These are phyloP conservation scores for Hemileccinum impolitum DNA, from an alignment of 768 basidiomycete species.

Conservation along the genomic window DNA sequence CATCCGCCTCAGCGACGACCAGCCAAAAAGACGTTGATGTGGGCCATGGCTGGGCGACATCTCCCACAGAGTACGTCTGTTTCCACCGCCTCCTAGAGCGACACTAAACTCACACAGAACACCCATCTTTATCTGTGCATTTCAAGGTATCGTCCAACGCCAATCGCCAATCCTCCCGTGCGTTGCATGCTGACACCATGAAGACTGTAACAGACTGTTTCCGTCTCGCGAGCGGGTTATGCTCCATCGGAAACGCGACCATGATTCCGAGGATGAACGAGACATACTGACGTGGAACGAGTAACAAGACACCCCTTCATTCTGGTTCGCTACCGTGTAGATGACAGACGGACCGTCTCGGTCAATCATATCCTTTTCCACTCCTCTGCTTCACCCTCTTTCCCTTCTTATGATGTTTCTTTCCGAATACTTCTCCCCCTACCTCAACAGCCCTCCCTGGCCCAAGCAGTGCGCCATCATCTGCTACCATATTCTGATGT, in stretches of 20 bases:
- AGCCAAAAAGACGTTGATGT: slow-evolving; percentile 51
- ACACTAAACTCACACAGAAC: slow-evolving; percentile 44
- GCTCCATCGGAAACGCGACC: slow-evolving; percentile 71
- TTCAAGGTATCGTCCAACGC: slow-evolving; percentile 41
- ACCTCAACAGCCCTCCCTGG: slow-evolving; percentile 39
- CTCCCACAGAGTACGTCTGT: slow-evolving; percentile 56
- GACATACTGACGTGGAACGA: slow-evolving; percentile 75
- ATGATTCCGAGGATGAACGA: slow-evolving; percentile 50
- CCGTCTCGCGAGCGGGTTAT: slow-evolving; percentile 67
- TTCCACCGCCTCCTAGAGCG: background rate
- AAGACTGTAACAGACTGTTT: slow-evolving; percentile 70
- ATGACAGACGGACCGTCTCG: background rate
- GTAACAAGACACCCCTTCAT: slow-evolving; percentile 17
- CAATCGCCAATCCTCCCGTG: background rate
- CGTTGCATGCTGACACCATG: background rate
- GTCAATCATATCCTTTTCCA: slow-evolving; percentile 85
- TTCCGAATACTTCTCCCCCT: slow-evolving; percentile 41
- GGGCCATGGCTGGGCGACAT: slow-evolving; percentile 58
- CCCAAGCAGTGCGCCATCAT: slow-evolving; percentile 69
- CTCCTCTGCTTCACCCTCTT: slow-evolving; percentile 85
- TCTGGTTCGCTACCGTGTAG: background rate
- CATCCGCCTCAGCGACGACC: slow-evolving; percentile 41
- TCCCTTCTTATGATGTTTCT: slow-evolving; percentile 84
- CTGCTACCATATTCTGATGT: slow-evolving; percentile 76
- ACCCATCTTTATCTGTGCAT: slow-evolving; percentile 75